Percentiles rank a stretch among this genome's conserved stretches.
These are phyloP conservation scores for Leavenworthia alabamica DNA, from an alignment of 345 rosid genomes.

Conservation along the genomic window DNA sequence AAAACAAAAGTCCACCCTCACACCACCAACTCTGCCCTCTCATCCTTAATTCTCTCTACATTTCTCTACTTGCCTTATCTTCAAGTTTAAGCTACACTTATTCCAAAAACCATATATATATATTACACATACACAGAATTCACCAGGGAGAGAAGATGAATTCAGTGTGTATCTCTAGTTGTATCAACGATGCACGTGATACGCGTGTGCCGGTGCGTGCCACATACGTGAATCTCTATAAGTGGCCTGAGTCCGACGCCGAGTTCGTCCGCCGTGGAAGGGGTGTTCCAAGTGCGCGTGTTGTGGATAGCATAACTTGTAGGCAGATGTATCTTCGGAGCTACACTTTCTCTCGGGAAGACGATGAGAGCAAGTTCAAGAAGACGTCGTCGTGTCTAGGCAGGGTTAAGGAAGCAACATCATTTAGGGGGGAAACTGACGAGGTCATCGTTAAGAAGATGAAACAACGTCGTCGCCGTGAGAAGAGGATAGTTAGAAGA, in stretches of 20 bases:
- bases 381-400: conserved; percentile 37
- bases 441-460: conserved; percentile 16
- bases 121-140: conserved; percentile 12
- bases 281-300: conserved; percentile 28
- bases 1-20: no score
- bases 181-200: conserved; percentile 63
- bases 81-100: no score
- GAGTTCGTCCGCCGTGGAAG: conserved; percentile 42
- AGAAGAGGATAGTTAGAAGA: conserved; percentile 43
- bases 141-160: conserved; percentile 28
- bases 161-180: conserved; percentile 71
- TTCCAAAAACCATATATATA: conserved; percentile 8
- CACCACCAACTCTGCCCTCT: no score
- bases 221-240: conserved; percentile 58
- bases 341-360: conserved; percentile 67
- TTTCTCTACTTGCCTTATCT: no score
- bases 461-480: conserved; percentile 33
- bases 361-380: conserved; percentile 11
- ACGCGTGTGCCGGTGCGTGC: conserved; percentile 57
- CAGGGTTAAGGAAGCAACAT: conserved; percentile 27
- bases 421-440: conserved; percentile 26
- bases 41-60: no score
- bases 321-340: conserved; percentile 79
- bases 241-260: conserved; percentile 76
- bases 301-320: conserved; percentile 78